A percentile compares a stretch with the other conserved stretches of the same genome.
These are phyloP conservation scores for Serendipita sp. DNA, from an alignment of 768 basidiomycete genomes.

Conservation along the genomic window DNA sequence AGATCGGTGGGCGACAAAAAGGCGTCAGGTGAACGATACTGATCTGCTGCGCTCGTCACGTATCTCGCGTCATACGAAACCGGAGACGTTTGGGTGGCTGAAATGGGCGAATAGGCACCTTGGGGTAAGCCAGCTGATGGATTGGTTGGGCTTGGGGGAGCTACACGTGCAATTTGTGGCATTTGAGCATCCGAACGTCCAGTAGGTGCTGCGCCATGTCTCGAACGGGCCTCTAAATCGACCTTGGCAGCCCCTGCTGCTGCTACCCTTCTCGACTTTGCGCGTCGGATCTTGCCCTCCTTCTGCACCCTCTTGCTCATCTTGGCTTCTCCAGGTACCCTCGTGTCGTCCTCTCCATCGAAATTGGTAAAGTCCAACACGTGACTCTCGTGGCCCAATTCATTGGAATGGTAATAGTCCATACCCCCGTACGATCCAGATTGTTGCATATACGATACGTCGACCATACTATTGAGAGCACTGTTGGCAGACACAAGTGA, in stretches of 20 bases:
- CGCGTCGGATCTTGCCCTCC: constrained; percentile 44
- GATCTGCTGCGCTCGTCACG: not conserved
- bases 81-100: not conserved
- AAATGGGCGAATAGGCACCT: not conserved
- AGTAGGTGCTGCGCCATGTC: not conserved
- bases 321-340: constrained; percentile 37
- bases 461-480: constrained; percentile 11
- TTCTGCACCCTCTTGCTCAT: constrained; percentile 38
- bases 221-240: constrained; percentile 10
- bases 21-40: not conserved
- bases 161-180: not conserved
- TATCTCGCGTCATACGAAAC: not conserved
- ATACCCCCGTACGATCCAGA: not conserved
- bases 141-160: not conserved
- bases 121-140: not conserved
- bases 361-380: constrained; percentile 59
- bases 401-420: constrained; percentile 1
- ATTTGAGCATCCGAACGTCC: not conserved
- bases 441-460: constrained; percentile 9
- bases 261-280: constrained; percentile 23
- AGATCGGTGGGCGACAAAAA: not conserved
- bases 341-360: constrained; percentile 53
- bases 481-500: constrained; percentile 9
- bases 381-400: constrained; percentile 29
- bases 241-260: constrained; percentile 8